Evolutionary conservation across 1,284 basidiomycete species (phyloP).

Genomic region (Ganoderma leucocontextum): DNA sequence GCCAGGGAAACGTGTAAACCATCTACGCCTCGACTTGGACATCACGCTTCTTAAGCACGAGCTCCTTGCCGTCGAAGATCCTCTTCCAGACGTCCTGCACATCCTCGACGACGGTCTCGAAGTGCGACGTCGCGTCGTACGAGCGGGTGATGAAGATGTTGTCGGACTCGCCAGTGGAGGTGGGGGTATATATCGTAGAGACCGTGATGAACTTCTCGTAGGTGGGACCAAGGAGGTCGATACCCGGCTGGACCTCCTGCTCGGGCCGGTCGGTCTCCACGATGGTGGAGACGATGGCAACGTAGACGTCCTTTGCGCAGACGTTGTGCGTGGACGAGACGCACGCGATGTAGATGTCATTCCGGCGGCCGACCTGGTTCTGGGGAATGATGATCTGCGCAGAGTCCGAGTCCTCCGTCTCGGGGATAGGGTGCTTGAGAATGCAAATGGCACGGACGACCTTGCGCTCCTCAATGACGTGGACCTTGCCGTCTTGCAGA

Average conservation of each 20-base stretch:
- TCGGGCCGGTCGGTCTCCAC: conserved; percentile 97
- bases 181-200: conserved; percentile 90
- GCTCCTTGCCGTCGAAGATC: conserved; percentile 70
- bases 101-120: conserved; percentile 97
- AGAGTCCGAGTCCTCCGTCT: conserved; percentile 94
- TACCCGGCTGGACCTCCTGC: conserved; percentile 90
- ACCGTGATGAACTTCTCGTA: conserved; percentile 98
- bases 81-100: conserved; percentile 94
- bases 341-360: conserved; percentile 99
- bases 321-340: conserved; percentile 98
- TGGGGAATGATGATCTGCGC: conserved; percentile 99
- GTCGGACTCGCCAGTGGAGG: conserved; percentile 81
- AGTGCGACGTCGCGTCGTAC: conserved; percentile 98
- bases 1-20: conserved; percentile 13
- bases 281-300: conserved; percentile 98
- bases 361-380: conserved; percentile 94
- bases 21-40: conserved; percentile 67
- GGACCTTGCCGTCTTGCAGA: conserved; percentile 77
- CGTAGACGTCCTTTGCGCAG: conserved; percentile 92
- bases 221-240: conserved; percentile 93
- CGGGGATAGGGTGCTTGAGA: conserved; percentile 98
- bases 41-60: conserved; percentile 88
- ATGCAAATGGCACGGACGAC: conserved; percentile 98
- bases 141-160: conserved; percentile 97
- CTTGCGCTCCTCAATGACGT: conserved; percentile 93